Conservation (phyloP, 305 asterid species). For the Fraxinus albicans region DNA sequence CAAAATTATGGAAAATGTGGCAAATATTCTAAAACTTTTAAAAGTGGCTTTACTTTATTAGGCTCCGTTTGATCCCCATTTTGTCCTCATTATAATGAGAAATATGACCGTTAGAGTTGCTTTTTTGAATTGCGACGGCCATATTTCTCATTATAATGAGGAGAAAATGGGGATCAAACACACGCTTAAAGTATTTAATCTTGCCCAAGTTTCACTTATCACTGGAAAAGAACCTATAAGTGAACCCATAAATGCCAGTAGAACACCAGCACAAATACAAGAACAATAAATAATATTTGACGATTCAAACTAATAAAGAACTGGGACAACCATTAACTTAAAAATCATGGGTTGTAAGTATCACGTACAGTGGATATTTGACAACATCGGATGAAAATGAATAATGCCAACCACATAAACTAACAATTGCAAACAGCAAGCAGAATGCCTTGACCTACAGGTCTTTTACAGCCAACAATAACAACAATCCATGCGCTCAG, state of each 20-base stretch:
- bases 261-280: background rate
- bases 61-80: too few relatives aligned
- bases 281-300: background rate
- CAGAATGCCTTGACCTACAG: background rate
- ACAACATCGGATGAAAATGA: slow-evolving; percentile 6
- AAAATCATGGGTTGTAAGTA: background rate
- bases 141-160: too few relatives aligned
- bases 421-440: background rate
- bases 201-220: background rate
- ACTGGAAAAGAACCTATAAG: background rate
- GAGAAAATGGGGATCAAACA: too few relatives aligned
- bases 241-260: slow-evolving; percentile 4
- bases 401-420: background rate
- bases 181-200: background rate
- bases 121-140: too few relatives aligned
- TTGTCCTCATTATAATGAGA: too few relatives aligned
- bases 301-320: slow-evolving; percentile 6
- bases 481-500: background rate
- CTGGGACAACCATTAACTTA: background rate
- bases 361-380: background rate
- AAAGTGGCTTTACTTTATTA: background rate
- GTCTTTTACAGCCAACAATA: background rate
- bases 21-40: background rate
- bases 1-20: background rate
- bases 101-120: too few relatives aligned